Evolutionary conservation across 805 yeast species (phyloP), one percentile per base, ranked within the genome.

Genomic region (Ogataea pini): DNA sequence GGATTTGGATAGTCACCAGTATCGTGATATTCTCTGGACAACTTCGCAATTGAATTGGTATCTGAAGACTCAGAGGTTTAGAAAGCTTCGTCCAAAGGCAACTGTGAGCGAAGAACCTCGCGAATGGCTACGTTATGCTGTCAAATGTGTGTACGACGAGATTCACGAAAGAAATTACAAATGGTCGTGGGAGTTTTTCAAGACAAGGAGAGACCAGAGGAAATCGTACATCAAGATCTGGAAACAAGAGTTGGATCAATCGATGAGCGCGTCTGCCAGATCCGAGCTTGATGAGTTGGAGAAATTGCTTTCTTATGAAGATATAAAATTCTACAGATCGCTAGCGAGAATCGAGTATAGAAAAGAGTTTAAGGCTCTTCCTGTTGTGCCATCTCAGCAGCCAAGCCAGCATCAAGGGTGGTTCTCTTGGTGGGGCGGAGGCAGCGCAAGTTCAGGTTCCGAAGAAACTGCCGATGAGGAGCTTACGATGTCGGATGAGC

Each of bases 161-260:
- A 83, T 94, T 33, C 96, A 87, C 58, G 94, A 89, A 50, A 80
- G 77, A 58, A 82, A 87, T 62, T 78, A 82, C 57, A 80, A 79
- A 58, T 88, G 96, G 95, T 82, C 89, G 29, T 95, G 99, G 99
- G 94, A 78, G 3, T 79, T 79, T 60, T 80, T 92, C 56, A 78
- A 79, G 41, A 75, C 73, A 42, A 76, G 96, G 60, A 72, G 95
- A 54, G 87, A 87, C 51, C 83, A 86, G 61, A 73, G 97, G 58
- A 78, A 75, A 44, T 67, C 72, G 1, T 94, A 94, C 65, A 76
- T 86, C 14, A 62, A 62, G 12, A 68, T 89, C 0, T 92, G 91
- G 89, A 84, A 80, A 54, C 59, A 69, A 47, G 79, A 82, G 55
- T 66, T 83, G n/a, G 65, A 68, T n/a, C 65, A 64, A 5, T 68